These are phyloP conservation scores for Nakazawaea wickerhamii DNA, from an alignment of 805 yeast genomes.

Conservation along the genomic window DNA sequence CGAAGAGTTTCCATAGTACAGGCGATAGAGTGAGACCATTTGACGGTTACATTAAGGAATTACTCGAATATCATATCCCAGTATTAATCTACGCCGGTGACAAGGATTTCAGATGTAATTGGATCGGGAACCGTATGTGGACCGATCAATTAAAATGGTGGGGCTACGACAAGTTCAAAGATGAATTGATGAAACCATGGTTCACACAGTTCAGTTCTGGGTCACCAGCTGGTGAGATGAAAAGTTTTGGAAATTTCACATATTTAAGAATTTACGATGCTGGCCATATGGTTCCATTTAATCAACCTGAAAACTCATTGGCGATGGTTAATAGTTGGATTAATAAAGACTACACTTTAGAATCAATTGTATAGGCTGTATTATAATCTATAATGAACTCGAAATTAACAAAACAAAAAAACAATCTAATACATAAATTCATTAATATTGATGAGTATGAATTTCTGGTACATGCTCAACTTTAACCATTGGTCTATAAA, in stretches of 20 bases:
- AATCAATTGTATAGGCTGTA: neutral
- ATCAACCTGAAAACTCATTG: slow-evolving; percentile 73
- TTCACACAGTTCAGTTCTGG: slow-evolving; percentile 22
- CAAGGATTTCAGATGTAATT: slow-evolving; percentile 92
- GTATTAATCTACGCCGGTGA: slow-evolving; percentile 93
- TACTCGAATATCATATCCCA: slow-evolving; percentile 71
- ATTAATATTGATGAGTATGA: slow-evolving; percentile 51
- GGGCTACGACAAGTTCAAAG: slow-evolving; percentile 40
- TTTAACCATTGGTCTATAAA: slow-evolving; percentile 80
- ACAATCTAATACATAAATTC: neutral
- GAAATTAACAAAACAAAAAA: neutral
- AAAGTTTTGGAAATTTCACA: slow-evolving; percentile 58
- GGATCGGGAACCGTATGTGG: slow-evolving; percentile 94
- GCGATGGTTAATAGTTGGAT: slow-evolving; percentile 88
- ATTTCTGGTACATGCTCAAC: slow-evolving; percentile 69
- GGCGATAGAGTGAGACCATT: slow-evolving; percentile 94
- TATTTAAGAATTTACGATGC: slow-evolving; percentile 83
- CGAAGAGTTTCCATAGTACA: slow-evolving; percentile 70
- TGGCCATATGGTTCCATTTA: slow-evolving; percentile 95
- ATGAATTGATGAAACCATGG: slow-evolving; percentile 15
- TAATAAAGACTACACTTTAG: slow-evolving; percentile 43
- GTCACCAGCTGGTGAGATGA: slow-evolving; percentile 30
- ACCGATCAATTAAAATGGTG: slow-evolving; percentile 70
- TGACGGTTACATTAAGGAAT: slow-evolving; percentile 65
- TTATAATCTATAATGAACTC: neutral